Conservation (phyloP, 805 yeast genomes). For the Priceomyces carsonii region DNA sequence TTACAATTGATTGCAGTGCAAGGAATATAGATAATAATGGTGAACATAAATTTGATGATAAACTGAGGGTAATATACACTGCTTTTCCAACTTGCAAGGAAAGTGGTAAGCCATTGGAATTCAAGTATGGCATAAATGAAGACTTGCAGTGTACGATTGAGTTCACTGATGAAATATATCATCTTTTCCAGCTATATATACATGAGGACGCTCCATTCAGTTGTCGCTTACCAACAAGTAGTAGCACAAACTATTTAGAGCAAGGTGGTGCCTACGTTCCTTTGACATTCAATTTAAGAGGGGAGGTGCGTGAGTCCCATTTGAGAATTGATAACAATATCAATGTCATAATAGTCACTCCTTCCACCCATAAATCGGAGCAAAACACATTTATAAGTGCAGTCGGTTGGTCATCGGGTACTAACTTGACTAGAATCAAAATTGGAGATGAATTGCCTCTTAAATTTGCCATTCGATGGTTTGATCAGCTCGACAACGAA, state of each 20-base stretch:
- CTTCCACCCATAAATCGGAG: constrained; percentile 27
- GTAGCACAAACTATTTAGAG: constrained; percentile 42
- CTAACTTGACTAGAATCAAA: constrained; percentile 58
- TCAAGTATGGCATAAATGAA: constrained; percentile 53
- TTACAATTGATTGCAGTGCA: constrained; percentile 59
- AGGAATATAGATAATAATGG: constrained; percentile 72
- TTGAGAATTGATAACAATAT: constrained; percentile 62
- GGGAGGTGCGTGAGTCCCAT: constrained; percentile 66
- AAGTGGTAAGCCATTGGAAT: constrained; percentile 58
- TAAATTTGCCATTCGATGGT: constrained; percentile 62
- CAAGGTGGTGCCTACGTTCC: constrained; percentile 55
- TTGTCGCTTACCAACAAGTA: constrained; percentile 59
- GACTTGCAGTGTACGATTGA: constrained; percentile 60
- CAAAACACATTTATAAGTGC: constrained; percentile 51
- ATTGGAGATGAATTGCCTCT: constrained; percentile 66
- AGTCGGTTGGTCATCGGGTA: constrained; percentile 60
- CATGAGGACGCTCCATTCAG: constrained; percentile 79
- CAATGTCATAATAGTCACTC: constrained; percentile 50
- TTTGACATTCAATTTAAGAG: constrained; percentile 62
- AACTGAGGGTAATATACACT: constrained; percentile 56
- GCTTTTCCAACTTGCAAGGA: constrained; percentile 66
- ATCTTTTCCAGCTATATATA: constrained; percentile 70
- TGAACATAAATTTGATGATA: constrained; percentile 69
- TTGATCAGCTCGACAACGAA: constrained; percentile 23
- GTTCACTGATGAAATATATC: constrained; percentile 66